phyloP scores from a whole-genome alignment of 1,284 basidiomycete genomes.

The Tilletia caries region DNA sequence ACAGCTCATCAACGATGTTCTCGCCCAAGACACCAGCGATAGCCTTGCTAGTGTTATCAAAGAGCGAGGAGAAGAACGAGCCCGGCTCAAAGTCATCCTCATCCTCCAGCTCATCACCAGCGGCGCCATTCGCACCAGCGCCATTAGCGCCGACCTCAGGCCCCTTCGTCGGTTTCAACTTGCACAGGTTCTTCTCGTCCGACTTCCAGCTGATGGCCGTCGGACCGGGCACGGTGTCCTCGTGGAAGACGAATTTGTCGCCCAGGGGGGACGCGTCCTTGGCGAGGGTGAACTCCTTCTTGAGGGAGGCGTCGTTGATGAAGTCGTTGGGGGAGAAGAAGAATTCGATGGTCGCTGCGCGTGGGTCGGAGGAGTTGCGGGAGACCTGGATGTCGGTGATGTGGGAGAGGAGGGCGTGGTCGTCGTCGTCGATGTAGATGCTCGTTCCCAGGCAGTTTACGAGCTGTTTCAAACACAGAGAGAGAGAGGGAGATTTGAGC shows the following conservation, averaged over 20 bases:
- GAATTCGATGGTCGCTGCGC: constrained; percentile 43
- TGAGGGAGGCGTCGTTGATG: constrained; percentile 39
- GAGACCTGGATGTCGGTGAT: constrained; percentile 41
- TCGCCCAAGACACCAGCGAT: constrained; percentile 45
- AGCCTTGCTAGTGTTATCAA: constrained; percentile 55
- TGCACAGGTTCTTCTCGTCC: constrained; percentile 69
- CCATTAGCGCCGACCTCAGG: neutral
- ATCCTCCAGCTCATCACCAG: constrained; percentile 24
- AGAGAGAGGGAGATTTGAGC: too few species aligned
- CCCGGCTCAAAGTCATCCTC: constrained; percentile 65
- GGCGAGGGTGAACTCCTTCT: constrained; percentile 43
- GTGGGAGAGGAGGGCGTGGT: constrained; percentile 42
- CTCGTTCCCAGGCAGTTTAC: constrained; percentile 47
- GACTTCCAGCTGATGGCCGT: constrained; percentile 76
- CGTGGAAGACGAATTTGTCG: constrained; percentile 46
- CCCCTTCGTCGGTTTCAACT: constrained; percentile 64
- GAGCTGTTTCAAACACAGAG: constrained; percentile 12
- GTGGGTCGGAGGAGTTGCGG: constrained; percentile 42
- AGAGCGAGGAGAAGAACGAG: constrained; percentile 85
- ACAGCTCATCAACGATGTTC: constrained; percentile 46
- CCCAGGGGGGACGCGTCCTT: constrained; percentile 36
- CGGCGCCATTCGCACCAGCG: constrained; percentile 20
- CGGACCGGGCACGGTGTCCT: constrained; percentile 43
- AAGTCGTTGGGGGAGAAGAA: constrained; percentile 45
- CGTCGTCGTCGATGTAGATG: constrained; percentile 50